A percentile compares a stretch with the other conserved stretches of the same genome.
phyloP scores from a whole-genome alignment of 257 asterid genomes.

The Avicennia marina region DNA sequence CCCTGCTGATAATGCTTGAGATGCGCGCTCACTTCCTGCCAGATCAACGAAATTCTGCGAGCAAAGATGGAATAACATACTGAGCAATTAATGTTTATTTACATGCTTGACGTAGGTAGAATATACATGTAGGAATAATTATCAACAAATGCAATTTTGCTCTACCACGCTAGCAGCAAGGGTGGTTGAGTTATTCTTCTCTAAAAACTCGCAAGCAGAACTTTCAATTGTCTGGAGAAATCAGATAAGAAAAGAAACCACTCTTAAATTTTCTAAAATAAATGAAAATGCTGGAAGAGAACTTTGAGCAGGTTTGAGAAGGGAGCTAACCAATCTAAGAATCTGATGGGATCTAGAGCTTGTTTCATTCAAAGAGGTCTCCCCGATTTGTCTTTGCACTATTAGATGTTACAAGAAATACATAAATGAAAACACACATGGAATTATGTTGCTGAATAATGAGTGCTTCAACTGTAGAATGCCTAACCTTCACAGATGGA shows the following conservation, averaged over 20 bases:
- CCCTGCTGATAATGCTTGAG: conserved; percentile 92
- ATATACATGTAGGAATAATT: conserved; percentile 13
- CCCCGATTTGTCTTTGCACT: conserved; percentile 94
- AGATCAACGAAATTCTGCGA: conserved; percentile 96
- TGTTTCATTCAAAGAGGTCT: conserved; percentile 84
- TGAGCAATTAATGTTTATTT: conserved; percentile 13
- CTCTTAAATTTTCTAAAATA: neutral
- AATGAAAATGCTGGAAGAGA: neutral
- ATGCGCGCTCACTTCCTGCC: conserved; percentile 99
- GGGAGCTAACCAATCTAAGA: conserved; percentile 77
- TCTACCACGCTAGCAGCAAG: conserved; percentile 98
- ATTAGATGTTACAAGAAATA: conserved; percentile 18
- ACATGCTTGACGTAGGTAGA: conserved; percentile 16
- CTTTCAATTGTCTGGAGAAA: conserved; percentile 88
- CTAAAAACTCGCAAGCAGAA: conserved; percentile 93
- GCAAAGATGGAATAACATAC: conserved; percentile 20
- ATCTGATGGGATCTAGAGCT: conserved; percentile 99
- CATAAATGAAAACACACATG: conserved; percentile 7
- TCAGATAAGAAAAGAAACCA: conserved; percentile 11
- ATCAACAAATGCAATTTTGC: conserved; percentile 17
- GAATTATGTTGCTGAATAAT: neutral
- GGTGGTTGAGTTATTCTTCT: conserved; percentile 93
- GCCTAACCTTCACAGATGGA: conserved; percentile 81
- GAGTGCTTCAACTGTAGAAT: neutral
- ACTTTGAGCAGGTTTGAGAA: neutral